These are phyloP conservation scores for Trichoderma orchidacearum DNA, from an alignment of 495 filamentous ascomycete genomes.

Conservation along the genomic window DNA sequence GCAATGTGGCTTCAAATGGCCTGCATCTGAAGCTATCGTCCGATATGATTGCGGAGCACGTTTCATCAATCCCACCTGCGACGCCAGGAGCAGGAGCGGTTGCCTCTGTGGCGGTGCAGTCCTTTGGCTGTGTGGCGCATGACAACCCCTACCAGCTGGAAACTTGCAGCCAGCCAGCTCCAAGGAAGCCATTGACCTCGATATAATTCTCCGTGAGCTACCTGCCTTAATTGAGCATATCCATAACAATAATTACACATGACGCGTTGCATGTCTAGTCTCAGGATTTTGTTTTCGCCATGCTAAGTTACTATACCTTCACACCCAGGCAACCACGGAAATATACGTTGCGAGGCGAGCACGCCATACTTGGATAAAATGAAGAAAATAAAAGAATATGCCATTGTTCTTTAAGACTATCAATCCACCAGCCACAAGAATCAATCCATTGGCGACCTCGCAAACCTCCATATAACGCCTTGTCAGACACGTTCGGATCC, in stretches of 20 bases:
- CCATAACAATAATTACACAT: too few relatives aligned
- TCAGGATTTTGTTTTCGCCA: too few relatives aligned
- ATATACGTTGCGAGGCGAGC: background rate
- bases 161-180: background rate
- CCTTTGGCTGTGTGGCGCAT: background rate
- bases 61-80: background rate
- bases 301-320: too few relatives aligned
- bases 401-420: background rate
- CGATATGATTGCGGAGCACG: background rate
- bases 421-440: background rate
- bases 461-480: background rate
- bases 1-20: background rate
- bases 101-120: background rate
- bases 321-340: background rate
- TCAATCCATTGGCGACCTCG: too few relatives aligned
- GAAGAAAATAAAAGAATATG: background rate
- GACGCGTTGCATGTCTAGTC: too few relatives aligned
- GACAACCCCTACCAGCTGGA: background rate
- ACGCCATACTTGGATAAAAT: background rate
- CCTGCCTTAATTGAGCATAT: too few relatives aligned
- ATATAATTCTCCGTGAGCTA: too few relatives aligned
- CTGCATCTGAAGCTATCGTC: background rate
- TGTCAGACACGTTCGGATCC: background rate
- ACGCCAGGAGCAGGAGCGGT: background rate
- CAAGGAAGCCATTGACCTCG: background rate